Percentiles rank a stretch among this genome's conserved stretches.
Conservation (phyloP, 352 stramenopile genomes). For the Globisporangium barbulae region DNA sequence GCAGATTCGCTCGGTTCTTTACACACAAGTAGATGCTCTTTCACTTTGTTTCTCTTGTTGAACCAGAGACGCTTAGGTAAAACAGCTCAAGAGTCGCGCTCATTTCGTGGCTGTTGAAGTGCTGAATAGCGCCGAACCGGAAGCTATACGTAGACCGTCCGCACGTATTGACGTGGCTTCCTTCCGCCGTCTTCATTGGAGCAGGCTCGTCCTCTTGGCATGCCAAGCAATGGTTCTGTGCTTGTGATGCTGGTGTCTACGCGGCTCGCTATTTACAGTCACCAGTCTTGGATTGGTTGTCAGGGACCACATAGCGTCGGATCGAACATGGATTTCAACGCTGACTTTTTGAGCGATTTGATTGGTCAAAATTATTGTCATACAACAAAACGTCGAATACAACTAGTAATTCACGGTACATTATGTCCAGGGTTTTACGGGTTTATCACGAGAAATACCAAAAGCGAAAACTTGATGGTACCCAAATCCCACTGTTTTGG, state of each 20-base stretch:
- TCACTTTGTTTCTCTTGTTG: background rate
- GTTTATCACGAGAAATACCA: no score
- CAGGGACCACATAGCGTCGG: no score
- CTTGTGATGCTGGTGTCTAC: no score
- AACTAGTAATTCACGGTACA: background rate
- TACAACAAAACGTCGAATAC: background rate
- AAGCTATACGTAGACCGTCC: background rate
- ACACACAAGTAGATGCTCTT: constrained; percentile 15
- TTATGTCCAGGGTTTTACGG: no score
- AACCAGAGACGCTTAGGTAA: constrained; percentile 2
- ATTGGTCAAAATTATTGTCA: no score
- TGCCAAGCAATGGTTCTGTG: no score
- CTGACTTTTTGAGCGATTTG: no score
- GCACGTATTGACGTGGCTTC: background rate
- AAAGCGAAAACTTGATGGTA: no score
- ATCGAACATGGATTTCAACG: no score
- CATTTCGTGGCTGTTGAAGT: background rate
- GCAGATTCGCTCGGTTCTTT: background rate
- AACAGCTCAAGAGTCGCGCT: background rate
- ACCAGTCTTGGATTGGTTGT: no score
- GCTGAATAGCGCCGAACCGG: background rate
- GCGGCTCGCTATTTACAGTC: no score
- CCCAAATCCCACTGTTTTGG: no score
- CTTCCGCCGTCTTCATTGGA: background rate
- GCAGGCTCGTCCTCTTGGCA: background rate